Evolutionary conservation across 108 stramenopile species (phyloP).

Genomic region (Nitzschia sp.): DNA sequence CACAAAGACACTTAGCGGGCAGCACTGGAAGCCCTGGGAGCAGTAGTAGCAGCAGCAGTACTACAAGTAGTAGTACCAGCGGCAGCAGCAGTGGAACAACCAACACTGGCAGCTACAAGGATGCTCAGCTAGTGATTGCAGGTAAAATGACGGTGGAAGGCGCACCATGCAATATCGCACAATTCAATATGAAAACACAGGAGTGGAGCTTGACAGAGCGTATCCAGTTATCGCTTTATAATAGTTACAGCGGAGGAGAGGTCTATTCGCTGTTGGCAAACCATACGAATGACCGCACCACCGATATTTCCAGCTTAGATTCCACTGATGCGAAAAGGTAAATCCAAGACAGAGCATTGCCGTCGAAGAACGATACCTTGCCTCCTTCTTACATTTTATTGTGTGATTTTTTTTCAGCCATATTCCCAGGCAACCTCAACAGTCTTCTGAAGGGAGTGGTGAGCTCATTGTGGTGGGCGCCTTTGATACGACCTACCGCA

Average conservation of each 20-base stretch:
- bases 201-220: slow-evolving; percentile 77
- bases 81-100: neutral
- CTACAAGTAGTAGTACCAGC: neutral
- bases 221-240: slow-evolving; percentile 83
- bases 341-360: neutral
- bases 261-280: slow-evolving; percentile 83
- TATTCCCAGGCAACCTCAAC: slow-evolving; percentile 13
- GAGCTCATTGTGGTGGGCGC: slow-evolving; percentile 92
- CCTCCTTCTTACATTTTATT: neutral
- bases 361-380: neutral
- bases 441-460: slow-evolving; percentile 37
- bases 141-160: slow-evolving; percentile 85
- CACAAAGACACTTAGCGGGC: slow-evolving; percentile 7
- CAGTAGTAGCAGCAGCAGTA: neutral
- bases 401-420: neutral
- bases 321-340: neutral
- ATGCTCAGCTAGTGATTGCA: slow-evolving; percentile 77
- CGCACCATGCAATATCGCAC: slow-evolving; percentile 81
- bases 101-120: slow-evolving; percentile 7
- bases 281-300: slow-evolving; percentile 41
- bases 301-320: neutral
- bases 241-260: slow-evolving; percentile 86
- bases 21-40: neutral
- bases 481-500: slow-evolving; percentile 90
- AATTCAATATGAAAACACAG: slow-evolving; percentile 63